Base-by-base conservation (phyloP, 129 eudicot genomes). In the Deinandra increscens region DNA sequence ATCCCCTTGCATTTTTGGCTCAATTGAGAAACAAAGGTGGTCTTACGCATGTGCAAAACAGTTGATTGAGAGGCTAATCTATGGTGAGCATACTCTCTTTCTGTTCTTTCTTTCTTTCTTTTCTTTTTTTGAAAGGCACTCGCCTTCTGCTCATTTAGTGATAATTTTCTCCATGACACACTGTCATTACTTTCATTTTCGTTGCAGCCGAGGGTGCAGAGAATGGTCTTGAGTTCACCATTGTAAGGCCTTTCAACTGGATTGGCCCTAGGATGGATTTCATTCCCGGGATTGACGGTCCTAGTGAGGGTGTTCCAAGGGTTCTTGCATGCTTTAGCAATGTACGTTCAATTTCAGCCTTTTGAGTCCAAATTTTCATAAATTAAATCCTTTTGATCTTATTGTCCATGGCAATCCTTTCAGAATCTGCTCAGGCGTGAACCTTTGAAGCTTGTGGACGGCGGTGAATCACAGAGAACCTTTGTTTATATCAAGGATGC, bases 221-320 rank as follows among this genome's bases (percentile, higher is more conserved):
- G 75, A 93, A 93, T 74, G 98, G 88, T 53, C 95, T 89, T 20
- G 95, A 93, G 61, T 93, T 93, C 79, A 89, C 98, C 67, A 89
- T 93, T 51, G 98, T 93, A 51, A 83, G 98, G 78, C 98, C 98
- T 49, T 93, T 93, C 74, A 93, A 93, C 85, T 89, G 98, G 98
- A 93, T 93, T 72, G 98, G 98, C 74, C 98, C 97, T 15, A 89
- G 98, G 75, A 93, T 92, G 98, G 96, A 92, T 78, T 92, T 92
- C 84, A 92, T 92, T 6, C 98, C 98, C 3, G 98, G 98, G 26
- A 89, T 92, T 75, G 98, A 92, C 81, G 98, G 98, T 42, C 98
- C 98, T 39, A 92, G 96, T 22, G 96, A 92, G 75, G 98, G 96
- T 56, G 98, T 92, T 73, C 98, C 98, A 29, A 86, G 98, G 77